These are phyloP conservation scores for Escovopsis sp. DNA, from an alignment of 2,329 filamentous ascomycete species.

Conservation along the genomic window DNA sequence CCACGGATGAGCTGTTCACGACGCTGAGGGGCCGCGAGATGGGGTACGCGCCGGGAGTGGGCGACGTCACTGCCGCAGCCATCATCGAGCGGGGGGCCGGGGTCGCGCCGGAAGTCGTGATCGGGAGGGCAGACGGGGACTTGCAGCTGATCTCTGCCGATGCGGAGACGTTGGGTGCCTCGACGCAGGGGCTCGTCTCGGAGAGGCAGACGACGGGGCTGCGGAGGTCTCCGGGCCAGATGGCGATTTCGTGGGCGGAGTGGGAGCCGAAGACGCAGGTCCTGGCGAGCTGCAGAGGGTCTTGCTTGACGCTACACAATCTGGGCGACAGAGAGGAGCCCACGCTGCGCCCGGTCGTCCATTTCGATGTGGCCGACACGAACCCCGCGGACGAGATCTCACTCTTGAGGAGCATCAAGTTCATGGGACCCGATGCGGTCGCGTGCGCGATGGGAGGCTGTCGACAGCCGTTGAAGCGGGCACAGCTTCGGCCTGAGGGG, in stretches of 20 bases:
- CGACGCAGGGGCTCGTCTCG: slow-evolving; percentile 11
- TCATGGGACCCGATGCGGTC: slow-evolving; percentile 29
- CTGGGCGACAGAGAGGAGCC: slow-evolving; percentile 8
- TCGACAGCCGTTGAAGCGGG: slow-evolving; percentile 28
- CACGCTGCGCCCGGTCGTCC: slow-evolving; percentile 9
- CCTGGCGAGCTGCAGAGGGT: slow-evolving; percentile 18
- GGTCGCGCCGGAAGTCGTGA: slow-evolving; percentile 21
- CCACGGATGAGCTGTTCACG: too few species aligned
- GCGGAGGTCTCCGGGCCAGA: slow-evolving; percentile 4
- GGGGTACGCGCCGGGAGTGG: slow-evolving; percentile 29
- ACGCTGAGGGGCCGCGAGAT: slow-evolving; percentile 20
- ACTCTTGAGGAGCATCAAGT: slow-evolving; percentile 24
- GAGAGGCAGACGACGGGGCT: slow-evolving; percentile 2
- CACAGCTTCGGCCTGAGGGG: slow-evolving; percentile 31
- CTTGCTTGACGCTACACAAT: slow-evolving; percentile 16
- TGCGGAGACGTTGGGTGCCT: slow-evolving; percentile 14
- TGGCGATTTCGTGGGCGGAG: slow-evolving; percentile 19
- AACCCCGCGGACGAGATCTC: slow-evolving; percentile 10
- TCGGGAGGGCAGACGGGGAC: slow-evolving; percentile 35
- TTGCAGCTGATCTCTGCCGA: slow-evolving; percentile 28
- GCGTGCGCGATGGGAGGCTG: slow-evolving; percentile 31
- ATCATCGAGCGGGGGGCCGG: slow-evolving; percentile 22
- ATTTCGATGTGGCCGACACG: slow-evolving; percentile 13
- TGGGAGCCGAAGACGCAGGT: slow-evolving; percentile 17
- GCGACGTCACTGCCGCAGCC: slow-evolving; percentile 34